Conservation (phyloP, 768 basidiomycete genomes). For the Trametes cingulata region DNA sequence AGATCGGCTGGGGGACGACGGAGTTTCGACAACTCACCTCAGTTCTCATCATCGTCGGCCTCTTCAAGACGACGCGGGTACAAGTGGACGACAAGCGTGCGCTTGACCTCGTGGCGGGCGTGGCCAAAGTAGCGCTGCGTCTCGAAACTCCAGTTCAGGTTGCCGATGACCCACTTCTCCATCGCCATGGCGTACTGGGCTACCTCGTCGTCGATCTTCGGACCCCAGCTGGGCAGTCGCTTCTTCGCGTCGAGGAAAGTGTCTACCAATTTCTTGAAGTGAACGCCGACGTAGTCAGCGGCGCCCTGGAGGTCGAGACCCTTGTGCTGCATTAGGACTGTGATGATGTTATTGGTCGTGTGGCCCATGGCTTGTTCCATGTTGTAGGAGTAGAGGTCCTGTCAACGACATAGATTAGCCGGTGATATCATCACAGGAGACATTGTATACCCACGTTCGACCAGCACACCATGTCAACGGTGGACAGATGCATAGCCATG, state of each 20-base stretch:
- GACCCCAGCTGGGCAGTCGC: constrained; percentile 50
- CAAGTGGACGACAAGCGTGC: constrained; percentile 27
- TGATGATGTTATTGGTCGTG: constrained; percentile 66
- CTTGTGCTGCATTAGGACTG: constrained; percentile 62
- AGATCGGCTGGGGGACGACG: too few relatives aligned
- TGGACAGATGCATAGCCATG: constrained; percentile 54
- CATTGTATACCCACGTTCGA: constrained; percentile 54
- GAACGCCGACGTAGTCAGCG: constrained; percentile 53
- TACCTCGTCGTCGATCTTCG: constrained; percentile 48
- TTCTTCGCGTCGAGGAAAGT: constrained; percentile 48
- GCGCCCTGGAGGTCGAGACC: constrained; percentile 57
- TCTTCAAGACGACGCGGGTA: constrained; percentile 21
- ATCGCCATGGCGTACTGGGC: constrained; percentile 54
- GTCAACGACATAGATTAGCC: neutral
- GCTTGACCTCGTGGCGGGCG: constrained; percentile 50
- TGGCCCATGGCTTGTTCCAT: constrained; percentile 71
- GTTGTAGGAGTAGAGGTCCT: constrained; percentile 75
- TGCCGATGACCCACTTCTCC: constrained; percentile 63
- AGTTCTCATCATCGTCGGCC: constrained; percentile 14
- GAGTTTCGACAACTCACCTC: neutral
- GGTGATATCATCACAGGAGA: neutral
- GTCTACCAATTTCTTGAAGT: constrained; percentile 52
- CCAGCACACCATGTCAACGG: constrained; percentile 69
- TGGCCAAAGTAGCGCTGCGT: constrained; percentile 68
- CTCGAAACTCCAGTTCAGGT: constrained; percentile 70